Conservation (phyloP, 495 filamentous ascomycete genomes). For the Tuber magnatum region DNA sequence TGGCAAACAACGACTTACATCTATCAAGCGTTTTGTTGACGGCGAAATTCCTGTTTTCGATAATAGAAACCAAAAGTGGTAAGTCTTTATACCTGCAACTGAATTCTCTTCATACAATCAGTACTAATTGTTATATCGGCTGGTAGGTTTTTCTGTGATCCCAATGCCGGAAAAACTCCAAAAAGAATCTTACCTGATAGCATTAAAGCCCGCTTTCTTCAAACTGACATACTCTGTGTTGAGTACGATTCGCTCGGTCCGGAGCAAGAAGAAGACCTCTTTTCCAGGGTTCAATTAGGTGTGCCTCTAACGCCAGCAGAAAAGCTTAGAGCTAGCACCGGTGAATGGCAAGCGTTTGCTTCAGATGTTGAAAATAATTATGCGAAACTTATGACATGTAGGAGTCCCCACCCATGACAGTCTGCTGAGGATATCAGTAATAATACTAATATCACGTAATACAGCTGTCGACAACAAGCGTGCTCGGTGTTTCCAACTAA, state of each 20-base stretch:
- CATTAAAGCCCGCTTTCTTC: constrained; percentile 41
- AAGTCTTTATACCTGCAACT: neutral
- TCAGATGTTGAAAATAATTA: constrained; percentile 45
- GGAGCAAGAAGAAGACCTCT: constrained; percentile 49
- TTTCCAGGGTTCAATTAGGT: constrained; percentile 48
- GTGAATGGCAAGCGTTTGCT: constrained; percentile 46
- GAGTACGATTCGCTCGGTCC: constrained; percentile 43
- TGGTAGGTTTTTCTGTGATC: constrained; percentile 33
- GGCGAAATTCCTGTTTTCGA: constrained; percentile 47
- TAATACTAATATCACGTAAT: constrained; percentile 29
- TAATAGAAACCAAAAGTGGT: constrained; percentile 41
- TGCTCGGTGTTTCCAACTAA: constrained; percentile 42
- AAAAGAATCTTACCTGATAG: constrained; percentile 37
- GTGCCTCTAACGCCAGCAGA: constrained; percentile 47
- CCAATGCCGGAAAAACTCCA: constrained; percentile 5
- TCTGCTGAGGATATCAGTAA: neutral
- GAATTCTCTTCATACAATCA: neutral
- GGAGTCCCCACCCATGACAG: constrained; percentile 13
- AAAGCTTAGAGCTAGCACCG: constrained; percentile 47
- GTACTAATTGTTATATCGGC: neutral
- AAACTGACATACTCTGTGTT: constrained; percentile 43
- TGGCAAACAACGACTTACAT: constrained; percentile 50
- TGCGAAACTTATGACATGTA: constrained; percentile 40
- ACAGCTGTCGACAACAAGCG: constrained; percentile 40
- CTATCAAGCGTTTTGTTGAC: constrained; percentile 45